phyloP scores from a whole-genome alignment of 1,139 yeast species.

The Suhomyces atakaporum region DNA sequence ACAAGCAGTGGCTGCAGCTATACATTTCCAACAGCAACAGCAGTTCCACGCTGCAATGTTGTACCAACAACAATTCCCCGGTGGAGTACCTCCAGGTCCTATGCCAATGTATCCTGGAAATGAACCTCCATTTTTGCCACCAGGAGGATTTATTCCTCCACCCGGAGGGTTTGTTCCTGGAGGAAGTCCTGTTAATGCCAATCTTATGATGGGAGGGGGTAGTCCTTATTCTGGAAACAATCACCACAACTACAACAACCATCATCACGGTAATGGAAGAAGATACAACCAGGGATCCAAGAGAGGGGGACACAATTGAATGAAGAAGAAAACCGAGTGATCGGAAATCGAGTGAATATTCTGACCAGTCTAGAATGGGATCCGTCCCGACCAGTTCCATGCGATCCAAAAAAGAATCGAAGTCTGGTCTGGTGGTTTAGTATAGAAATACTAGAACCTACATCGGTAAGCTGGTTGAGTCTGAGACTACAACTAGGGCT shows the following conservation, averaged over 20 bases:
- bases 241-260: constrained; percentile 13
- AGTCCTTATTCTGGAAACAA: constrained; percentile 14
- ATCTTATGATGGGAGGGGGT: constrained; percentile 24
- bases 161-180: constrained; percentile 31
- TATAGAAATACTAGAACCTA: neutral
- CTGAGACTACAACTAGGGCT: neutral
- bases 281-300: constrained; percentile 13
- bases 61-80: constrained; percentile 33
- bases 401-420: neutral
- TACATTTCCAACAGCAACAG: constrained; percentile 33
- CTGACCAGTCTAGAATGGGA: neutral
- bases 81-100: constrained; percentile 36
- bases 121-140: constrained; percentile 37
- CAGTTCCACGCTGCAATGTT: constrained; percentile 43
- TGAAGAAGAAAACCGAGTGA: neutral
- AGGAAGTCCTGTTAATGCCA: constrained; percentile 35
- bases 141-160: constrained; percentile 41
- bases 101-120: constrained; percentile 38
- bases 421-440: neutral
- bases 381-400: neutral
- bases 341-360: no score
- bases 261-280: constrained; percentile 16
- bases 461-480: no score
- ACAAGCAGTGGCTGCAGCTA: constrained; percentile 32
- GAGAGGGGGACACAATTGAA: constrained; percentile 15